These are phyloP conservation scores for Boeremia lycopersici DNA, from an alignment of 2,329 filamentous ascomycete species.

Conservation along the genomic window DNA sequence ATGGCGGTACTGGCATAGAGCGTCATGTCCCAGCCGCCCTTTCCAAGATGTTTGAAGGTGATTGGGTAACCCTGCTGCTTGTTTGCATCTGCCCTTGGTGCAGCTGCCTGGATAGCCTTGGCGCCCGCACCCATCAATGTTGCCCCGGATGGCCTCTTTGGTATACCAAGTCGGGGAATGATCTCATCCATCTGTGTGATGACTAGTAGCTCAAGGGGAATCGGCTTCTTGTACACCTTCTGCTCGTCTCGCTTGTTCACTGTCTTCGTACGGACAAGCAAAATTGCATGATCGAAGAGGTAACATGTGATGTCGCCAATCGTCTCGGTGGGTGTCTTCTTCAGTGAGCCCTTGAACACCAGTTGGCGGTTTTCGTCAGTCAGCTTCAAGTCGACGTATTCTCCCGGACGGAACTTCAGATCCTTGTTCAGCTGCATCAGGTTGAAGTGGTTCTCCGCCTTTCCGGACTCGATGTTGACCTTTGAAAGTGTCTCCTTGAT, in stretches of 20 bases:
- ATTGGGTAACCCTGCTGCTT: conserved; percentile 85
- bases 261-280: conserved; percentile 88
- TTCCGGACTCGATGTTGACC: conserved; percentile 94
- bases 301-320: conserved; percentile 87
- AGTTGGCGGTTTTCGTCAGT: conserved; percentile 92
- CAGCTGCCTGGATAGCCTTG: conserved; percentile 57
- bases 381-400: conserved; percentile 90
- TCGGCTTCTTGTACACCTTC: conserved; percentile 93
- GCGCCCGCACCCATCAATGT: conserved; percentile 64
- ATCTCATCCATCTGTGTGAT: conserved; percentile 98
- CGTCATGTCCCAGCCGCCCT: conserved; percentile 91
- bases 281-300: conserved; percentile 92
- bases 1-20: conserved; percentile 86
- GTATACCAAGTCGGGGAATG: conserved; percentile 76
- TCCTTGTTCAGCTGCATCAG: conserved; percentile 89
- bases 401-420: conserved; percentile 86
- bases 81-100: conserved; percentile 41
- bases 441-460: conserved; percentile 97
- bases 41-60: conserved; percentile 93
- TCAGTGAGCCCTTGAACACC: conserved; percentile 91
- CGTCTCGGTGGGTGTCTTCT: conserved; percentile 87
- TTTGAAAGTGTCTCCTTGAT: conserved; percentile 86
- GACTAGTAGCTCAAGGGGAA: conserved; percentile 88
- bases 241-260: conserved; percentile 93
- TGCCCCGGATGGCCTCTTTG: conserved; percentile 81